Evolutionary conservation across 345 rosid species (phyloP).

Genomic region (Eucalyptus guilfoylei): DNA sequence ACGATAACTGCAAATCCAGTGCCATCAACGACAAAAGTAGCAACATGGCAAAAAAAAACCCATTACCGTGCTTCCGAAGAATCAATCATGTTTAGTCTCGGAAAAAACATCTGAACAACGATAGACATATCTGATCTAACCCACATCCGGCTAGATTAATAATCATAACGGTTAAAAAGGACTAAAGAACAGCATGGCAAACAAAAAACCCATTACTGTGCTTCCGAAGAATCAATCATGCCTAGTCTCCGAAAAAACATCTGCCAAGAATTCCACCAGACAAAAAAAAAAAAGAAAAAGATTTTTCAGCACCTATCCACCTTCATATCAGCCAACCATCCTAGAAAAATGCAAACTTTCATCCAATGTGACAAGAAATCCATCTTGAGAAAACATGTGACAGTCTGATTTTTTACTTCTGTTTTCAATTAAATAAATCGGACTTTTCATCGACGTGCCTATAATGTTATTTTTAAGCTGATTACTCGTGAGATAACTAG

Average conservation of each 20-base stretch:
- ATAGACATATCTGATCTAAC: background rate
- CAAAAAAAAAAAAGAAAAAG: background rate
- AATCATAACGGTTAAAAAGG: background rate
- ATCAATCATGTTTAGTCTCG: too few relatives aligned
- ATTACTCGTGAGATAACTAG: too few relatives aligned
- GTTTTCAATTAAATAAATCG: too few relatives aligned
- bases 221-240: background rate
- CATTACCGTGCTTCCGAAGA: background rate
- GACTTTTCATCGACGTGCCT: too few relatives aligned
- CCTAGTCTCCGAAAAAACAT: background rate
- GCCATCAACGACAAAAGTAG: background rate
- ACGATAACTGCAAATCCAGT: background rate
- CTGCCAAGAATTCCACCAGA: background rate
- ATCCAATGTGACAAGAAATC: background rate
- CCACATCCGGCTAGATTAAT: background rate
- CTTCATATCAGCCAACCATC: background rate
- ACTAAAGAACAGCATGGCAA: background rate
- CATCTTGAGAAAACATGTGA: background rate
- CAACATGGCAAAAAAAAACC: background rate
- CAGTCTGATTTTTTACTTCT: too few relatives aligned
- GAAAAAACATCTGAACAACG: background rate
- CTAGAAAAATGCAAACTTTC: background rate
- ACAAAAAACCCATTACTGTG: background rate
- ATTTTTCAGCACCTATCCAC: background rate
- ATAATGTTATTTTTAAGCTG: too few relatives aligned